Base-by-base conservation (phyloP, 106 monocot species). In the Ottelia alismoides region DNA sequence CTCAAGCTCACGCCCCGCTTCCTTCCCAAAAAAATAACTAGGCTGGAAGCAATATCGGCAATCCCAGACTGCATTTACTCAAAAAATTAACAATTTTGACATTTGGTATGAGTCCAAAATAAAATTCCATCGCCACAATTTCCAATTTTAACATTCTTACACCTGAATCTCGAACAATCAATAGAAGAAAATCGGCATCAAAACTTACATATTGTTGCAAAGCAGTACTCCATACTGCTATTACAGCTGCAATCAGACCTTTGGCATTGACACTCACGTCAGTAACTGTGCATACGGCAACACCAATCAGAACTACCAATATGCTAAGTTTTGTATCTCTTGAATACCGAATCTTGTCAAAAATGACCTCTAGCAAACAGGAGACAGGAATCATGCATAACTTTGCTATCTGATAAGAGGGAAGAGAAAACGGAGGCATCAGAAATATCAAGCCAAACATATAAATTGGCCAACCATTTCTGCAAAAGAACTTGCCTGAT, bases 301-400 rank as follows among this genome's bases (percentile, higher is more conserved):
- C 83, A 50, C 83, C 83, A 26, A 62, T 24, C 51, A 83, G 74
- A 52, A 83, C 83, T 51, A 83, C 65, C 25, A 78, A n/a, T 72
- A 84, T 78, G 65, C 83, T 84, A 31, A 84, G 78, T 49, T 84
- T 84, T 24, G 78, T 84, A 65, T 72, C 69, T 58, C 83, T 65
- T 54, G 83, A 84, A 49, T 84, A 84, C 20, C 71, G 63, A 24
- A 84, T 64, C 57, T 84, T 84, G 57, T 84, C 83, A 52, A 84
- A 84, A 18, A 84, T 4, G 55, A 84, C 83, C 55, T 84, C 83
- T 11, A 84, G 57, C 60, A 84, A 55, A 55, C 83, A 84, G 43
- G 83, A 78, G 11, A 84, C 83, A 30, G 83, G 83, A 23, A 84
- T 84, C 78, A 84, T 84, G 58, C 78, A 78, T n/a, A 84, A 51